Conservation (phyloP, 768 basidiomycete species). For the Dioszegia aurantiaca region DNA sequence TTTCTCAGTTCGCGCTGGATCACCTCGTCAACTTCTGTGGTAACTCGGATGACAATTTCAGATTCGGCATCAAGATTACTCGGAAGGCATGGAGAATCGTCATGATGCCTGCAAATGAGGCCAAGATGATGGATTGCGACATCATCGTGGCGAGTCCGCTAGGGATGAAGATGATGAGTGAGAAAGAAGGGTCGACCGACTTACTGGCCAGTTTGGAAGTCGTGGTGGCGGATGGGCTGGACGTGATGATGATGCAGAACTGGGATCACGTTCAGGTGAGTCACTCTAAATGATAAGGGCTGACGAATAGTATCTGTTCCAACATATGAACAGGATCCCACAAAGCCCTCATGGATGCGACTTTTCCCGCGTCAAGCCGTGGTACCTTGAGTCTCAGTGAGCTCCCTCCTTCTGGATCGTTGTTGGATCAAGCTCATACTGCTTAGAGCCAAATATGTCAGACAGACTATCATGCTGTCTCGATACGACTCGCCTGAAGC, state of each 20-base stretch:
- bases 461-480: slow-evolving; percentile 84
- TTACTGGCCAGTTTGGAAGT: slow-evolving; percentile 92
- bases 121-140: slow-evolving; percentile 83
- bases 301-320: slow-evolving; percentile 69
- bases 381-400: slow-evolving; percentile 94
- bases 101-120: slow-evolving; percentile 49
- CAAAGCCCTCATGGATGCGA: slow-evolving; percentile 91
- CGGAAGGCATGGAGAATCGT: slow-evolving; percentile 67
- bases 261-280: slow-evolving; percentile 95
- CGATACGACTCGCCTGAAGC: slow-evolving; percentile 87
- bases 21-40: slow-evolving; percentile 92
- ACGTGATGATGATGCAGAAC: slow-evolving; percentile 94
- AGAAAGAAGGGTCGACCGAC: slow-evolving; percentile 89
- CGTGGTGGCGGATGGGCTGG: slow-evolving; percentile 84
- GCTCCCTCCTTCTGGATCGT: slow-evolving; percentile 47
- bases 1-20: slow-evolving; percentile 74
- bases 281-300: not conserved
- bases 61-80: slow-evolving; percentile 88
- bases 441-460: slow-evolving; percentile 72
- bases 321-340: slow-evolving; percentile 79
- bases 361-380: slow-evolving; percentile 94
- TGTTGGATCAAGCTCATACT: slow-evolving; percentile 1
- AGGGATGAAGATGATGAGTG: slow-evolving; percentile 82
- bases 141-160: slow-evolving; percentile 90
- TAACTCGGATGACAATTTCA: slow-evolving; percentile 94